phyloP scores from a whole-genome alignment of 2,329 filamentous ascomycete genomes.

The Rosellinia necatrix region DNA sequence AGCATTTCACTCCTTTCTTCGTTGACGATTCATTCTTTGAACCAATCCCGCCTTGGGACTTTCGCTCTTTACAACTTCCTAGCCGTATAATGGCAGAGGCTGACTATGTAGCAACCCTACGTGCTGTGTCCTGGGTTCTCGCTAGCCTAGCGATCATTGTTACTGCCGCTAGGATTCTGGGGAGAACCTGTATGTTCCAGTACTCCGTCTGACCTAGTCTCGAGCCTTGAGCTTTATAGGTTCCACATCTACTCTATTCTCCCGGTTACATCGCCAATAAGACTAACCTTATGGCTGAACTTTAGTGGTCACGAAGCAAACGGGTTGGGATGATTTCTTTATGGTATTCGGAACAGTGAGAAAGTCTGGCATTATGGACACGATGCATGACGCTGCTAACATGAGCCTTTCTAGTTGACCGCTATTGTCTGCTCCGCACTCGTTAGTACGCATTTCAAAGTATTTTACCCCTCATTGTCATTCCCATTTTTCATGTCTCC shows the following conservation, averaged over 20 bases:
- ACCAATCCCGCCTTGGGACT: neutral
- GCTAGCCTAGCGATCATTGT: neutral
- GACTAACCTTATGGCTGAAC: neutral
- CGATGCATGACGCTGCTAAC: neutral
- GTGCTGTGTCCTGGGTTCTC: slow-evolving; percentile 16
- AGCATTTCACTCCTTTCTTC: neutral
- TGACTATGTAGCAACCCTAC: slow-evolving; percentile 11
- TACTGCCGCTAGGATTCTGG: slow-evolving; percentile 6
- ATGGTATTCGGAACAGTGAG: slow-evolving; percentile 18
- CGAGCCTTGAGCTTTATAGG: neutral
- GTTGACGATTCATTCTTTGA: neutral
- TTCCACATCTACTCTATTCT: neutral
- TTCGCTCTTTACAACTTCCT: neutral
- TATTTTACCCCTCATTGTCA: neutral
- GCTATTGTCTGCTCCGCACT: slow-evolving; percentile 14
- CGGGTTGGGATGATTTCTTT: slow-evolving; percentile 24
- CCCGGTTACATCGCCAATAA: neutral
- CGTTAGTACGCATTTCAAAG: neutral
- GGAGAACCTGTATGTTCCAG: slow-evolving; percentile 11
- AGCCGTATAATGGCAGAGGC: slow-evolving; percentile 9
- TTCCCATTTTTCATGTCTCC: no score
- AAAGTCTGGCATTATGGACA: no score
- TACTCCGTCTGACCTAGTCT: neutral
- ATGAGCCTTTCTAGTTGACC: neutral
- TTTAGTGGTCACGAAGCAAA: slow-evolving; percentile 14